Conservation (phyloP, 2,329 filamentous ascomycete genomes). For the Tolypocladium endophyticum region DNA sequence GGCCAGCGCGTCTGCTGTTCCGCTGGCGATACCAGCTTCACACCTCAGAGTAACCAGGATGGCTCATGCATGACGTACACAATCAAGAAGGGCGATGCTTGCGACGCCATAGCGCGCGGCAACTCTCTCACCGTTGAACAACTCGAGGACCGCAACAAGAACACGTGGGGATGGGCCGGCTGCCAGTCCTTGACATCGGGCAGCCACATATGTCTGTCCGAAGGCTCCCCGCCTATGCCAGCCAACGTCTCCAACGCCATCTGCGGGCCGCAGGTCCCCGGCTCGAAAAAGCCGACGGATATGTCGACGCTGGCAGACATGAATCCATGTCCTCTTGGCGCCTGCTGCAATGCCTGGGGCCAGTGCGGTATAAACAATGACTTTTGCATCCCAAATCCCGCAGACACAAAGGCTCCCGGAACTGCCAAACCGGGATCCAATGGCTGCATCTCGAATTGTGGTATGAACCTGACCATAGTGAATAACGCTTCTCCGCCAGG, state of each 20-base stretch:
- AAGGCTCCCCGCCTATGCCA: slow-evolving; percentile 18
- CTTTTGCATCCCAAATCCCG: slow-evolving; percentile 22
- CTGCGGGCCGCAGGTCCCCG: slow-evolving; percentile 18
- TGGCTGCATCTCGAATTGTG: slow-evolving; percentile 19
- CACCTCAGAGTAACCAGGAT: slow-evolving; percentile 4
- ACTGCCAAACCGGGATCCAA: slow-evolving; percentile 17
- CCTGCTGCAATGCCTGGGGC: slow-evolving; percentile 26
- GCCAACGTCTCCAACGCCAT: slow-evolving; percentile 8
- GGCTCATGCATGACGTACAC: slow-evolving; percentile 26
- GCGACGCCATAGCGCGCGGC: slow-evolving; percentile 18
- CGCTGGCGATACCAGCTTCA: slow-evolving; percentile 9
- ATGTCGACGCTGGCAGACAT: slow-evolving; percentile 10
- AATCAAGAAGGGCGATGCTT: slow-evolving; percentile 22
- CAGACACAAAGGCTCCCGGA: slow-evolving; percentile 22
- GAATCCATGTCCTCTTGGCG: slow-evolving; percentile 17
- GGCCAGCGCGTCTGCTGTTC: slow-evolving; percentile 27
- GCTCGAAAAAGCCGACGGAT: slow-evolving; percentile 6
- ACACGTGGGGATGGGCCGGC: slow-evolving; percentile 19
- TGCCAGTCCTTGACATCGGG: slow-evolving; percentile 8
- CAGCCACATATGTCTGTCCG: slow-evolving; percentile 15
- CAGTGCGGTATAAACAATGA: slow-evolving; percentile 28
- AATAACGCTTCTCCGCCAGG: slow-evolving; percentile 6
- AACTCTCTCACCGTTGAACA: slow-evolving; percentile 17
- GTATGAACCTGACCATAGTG: slow-evolving; percentile 11
- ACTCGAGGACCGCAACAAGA: slow-evolving; percentile 9